A percentile compares a stretch with the other conserved stretches of the same genome.
Evolutionary conservation across 2,329 filamentous ascomycete genomes (phyloP).

Genomic region (Paradendryphiella salina): DNA sequence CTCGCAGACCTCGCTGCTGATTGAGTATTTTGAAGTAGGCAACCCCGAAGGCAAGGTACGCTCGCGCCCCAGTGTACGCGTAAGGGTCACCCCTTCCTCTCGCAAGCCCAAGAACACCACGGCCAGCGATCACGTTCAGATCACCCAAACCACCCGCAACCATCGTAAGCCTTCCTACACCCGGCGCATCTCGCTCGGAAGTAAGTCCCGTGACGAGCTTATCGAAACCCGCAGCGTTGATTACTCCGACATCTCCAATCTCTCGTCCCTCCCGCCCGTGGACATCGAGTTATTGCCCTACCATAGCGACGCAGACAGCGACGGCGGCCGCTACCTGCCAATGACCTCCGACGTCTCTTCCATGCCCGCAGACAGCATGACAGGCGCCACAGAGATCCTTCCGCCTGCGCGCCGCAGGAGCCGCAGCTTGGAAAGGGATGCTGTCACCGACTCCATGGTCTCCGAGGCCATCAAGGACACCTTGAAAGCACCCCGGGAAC

Average conservation of each 20-base stretch:
- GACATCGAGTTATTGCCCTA: slow-evolving; percentile 83
- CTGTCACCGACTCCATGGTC: slow-evolving; percentile 27
- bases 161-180: slow-evolving; percentile 69
- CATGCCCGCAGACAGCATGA: slow-evolving; percentile 72
- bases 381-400: slow-evolving; percentile 59
- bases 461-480: slow-evolving; percentile 45
- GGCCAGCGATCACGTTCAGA: slow-evolving; percentile 78
- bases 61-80: slow-evolving; percentile 79
- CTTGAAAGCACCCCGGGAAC: slow-evolving; percentile 62
- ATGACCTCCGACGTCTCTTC: slow-evolving; percentile 84
- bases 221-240: slow-evolving; percentile 42
- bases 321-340: slow-evolving; percentile 66
- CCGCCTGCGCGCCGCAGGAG: slow-evolving; percentile 54
- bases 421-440: slow-evolving; percentile 54
- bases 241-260: slow-evolving; percentile 79
- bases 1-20: slow-evolving; percentile 88
- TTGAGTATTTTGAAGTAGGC: slow-evolving; percentile 90
- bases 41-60: slow-evolving; percentile 64
- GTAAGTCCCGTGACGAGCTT: slow-evolving; percentile 48
- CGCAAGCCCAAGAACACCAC: slow-evolving; percentile 53
- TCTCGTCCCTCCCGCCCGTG: slow-evolving; percentile 70
- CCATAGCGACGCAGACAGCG: slow-evolving; percentile 65
- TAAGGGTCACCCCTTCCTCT: slow-evolving; percentile 72
- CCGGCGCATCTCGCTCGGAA: slow-evolving; percentile 66
- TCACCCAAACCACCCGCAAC: slow-evolving; percentile 76